Evolutionary conservation across 176 grass and related monocot species (phyloP).

Genomic region (Puya raimondii): DNA sequence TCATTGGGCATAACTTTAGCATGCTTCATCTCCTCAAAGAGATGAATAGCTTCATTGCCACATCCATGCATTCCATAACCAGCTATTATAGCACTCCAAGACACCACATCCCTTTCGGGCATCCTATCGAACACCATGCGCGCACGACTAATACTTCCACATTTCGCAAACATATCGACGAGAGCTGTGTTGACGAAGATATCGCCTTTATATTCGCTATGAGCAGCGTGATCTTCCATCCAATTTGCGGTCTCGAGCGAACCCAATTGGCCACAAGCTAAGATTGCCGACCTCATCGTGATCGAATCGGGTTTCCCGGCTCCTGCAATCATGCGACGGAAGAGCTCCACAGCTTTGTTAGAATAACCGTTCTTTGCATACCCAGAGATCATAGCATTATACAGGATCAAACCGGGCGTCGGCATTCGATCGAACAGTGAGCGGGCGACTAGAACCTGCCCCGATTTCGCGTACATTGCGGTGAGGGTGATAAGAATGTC

Average conservation of each 20-base stretch:
- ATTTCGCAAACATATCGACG: constrained; percentile 65
- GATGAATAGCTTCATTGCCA: constrained; percentile 31
- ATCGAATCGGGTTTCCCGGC: constrained; percentile 35
- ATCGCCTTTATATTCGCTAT: constrained; percentile 37
- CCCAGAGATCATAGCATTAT: constrained; percentile 76
- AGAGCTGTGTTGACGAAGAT: constrained; percentile 57
- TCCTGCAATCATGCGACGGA: constrained; percentile 40
- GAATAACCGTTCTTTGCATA: constrained; percentile 63
- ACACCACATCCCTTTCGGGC: constrained; percentile 40
- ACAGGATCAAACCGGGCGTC: constrained; percentile 33
- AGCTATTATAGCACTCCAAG: constrained; percentile 58
- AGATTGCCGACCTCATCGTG: constrained; percentile 43
- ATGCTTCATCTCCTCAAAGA: constrained; percentile 50
- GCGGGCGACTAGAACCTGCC: constrained; percentile 22
- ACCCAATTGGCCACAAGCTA: constrained; percentile 52
- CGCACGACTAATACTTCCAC: constrained; percentile 37
- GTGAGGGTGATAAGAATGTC: constrained; percentile 47
- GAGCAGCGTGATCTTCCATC: constrained; percentile 41
- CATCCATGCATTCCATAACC: constrained; percentile 52
- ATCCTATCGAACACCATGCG: constrained; percentile 39
- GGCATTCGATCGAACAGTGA: constrained; percentile 38
- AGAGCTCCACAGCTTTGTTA: constrained; percentile 45
- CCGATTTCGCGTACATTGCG: constrained; percentile 61
- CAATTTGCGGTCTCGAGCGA: constrained; percentile 33
- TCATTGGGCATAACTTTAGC: constrained; percentile 46